A percentile compares a stretch with the other conserved stretches of the same genome.
Conservation (phyloP, 306 rosid genomes). For the Parietaria judaica region DNA sequence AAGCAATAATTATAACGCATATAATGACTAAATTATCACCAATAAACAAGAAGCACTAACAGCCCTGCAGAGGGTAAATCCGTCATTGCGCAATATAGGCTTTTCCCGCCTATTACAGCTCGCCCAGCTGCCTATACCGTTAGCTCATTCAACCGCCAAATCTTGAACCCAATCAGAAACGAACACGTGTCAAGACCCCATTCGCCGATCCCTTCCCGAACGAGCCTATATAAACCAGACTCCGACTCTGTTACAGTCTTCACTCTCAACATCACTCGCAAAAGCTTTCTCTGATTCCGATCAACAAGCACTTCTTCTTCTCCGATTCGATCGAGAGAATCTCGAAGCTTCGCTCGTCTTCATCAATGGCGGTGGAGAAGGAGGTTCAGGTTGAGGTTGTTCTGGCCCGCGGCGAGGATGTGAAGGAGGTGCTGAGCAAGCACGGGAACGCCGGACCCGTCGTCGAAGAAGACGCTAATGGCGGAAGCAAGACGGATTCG, state of each 20-base stretch:
- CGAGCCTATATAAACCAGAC: slow-evolving; percentile 4
- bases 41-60: not conserved
- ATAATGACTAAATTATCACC: not conserved
- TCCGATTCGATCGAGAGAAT: not conserved
- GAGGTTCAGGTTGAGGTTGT: not conserved
- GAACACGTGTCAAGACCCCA: slow-evolving; percentile 7
- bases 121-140: not conserved
- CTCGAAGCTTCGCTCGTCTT: not conserved
- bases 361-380: not conserved
- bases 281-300: not conserved
- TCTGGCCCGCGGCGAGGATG: not conserved
- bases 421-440: not conserved
- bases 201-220: not conserved
- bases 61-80: too few relatives aligned
- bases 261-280: not conserved
- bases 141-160: slow-evolving; percentile 10
- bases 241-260: not conserved
- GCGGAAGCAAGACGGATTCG: not conserved
- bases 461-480: not conserved
- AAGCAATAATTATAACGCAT: too few relatives aligned
- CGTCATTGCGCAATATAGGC: too few relatives aligned
- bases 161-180: not conserved
- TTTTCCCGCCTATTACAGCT: slow-evolving; percentile 3
- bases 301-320: slow-evolving; percentile 10
- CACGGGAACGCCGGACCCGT: not conserved